phyloP scores from a whole-genome alignment of 441 rosid genomes.

The Raphanus hybrid region DNA sequence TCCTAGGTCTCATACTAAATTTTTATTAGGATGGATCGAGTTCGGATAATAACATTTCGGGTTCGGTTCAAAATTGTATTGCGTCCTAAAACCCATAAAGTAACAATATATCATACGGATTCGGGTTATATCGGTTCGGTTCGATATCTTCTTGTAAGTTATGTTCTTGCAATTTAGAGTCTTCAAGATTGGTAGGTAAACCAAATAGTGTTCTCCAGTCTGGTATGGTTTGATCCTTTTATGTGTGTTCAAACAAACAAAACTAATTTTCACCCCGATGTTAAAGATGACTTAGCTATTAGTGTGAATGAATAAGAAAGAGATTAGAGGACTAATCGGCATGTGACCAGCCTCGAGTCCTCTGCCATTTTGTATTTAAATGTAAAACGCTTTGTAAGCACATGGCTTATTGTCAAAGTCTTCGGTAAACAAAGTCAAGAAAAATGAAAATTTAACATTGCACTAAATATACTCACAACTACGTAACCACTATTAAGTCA shows the following conservation, averaged over 20 bases:
- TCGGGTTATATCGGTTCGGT: too few species aligned
- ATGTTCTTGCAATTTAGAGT: not conserved
- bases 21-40: too few species aligned
- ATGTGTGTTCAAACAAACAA: not conserved
- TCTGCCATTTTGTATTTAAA: not conserved
- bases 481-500: not conserved
- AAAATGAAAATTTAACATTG: not conserved
- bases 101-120: too few species aligned
- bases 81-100: too few species aligned
- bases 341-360: not conserved
- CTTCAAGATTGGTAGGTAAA: not conserved
- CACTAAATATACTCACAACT: not conserved
- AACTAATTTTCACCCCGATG: not conserved
- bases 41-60: too few species aligned
- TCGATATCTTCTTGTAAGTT: too few species aligned
- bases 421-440: not conserved
- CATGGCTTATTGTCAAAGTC: constrained; percentile 1
- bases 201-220: constrained; percentile 21
- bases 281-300: not conserved
- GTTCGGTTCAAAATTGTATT: too few species aligned
- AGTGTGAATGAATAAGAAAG: not conserved
- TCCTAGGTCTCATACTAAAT: too few species aligned
- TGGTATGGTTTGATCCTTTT: constrained; percentile 15
- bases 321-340: not conserved
- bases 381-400: not conserved